phyloP scores from a whole-genome alignment of 257 asterid species.

The Capsicum pubescens region DNA sequence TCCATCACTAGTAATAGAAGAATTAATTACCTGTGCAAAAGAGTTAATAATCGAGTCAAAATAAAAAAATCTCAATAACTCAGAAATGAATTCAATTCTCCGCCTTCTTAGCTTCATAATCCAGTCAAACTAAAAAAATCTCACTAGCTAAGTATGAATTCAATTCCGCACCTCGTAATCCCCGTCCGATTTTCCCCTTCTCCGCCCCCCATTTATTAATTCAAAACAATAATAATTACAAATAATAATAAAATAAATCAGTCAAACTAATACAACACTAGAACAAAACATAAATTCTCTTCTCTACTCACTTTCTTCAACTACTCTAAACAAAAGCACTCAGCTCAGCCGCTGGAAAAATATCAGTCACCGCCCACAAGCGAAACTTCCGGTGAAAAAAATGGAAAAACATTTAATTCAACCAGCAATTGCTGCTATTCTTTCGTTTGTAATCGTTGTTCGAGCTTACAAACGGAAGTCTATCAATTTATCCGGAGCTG shows the following conservation, averaged over 20 bases:
- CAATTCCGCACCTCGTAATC: too few species aligned
- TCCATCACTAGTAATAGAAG: too few species aligned
- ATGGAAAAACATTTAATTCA: constrained; percentile 56
- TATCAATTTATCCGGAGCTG: constrained; percentile 81
- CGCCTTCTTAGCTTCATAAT: too few species aligned
- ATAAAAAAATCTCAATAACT: too few species aligned
- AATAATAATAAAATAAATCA: neutral
- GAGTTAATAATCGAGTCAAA: too few species aligned
- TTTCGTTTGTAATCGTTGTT: constrained; percentile 60
- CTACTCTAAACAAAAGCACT: neutral
- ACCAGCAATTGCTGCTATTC: constrained; percentile 52
- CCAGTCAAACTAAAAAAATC: too few species aligned
- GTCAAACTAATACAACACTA: neutral
- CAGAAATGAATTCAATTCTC: too few species aligned
- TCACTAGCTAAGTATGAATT: too few species aligned
- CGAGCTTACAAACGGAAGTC: constrained; percentile 76
- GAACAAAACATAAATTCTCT: neutral
- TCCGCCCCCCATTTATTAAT: too few species aligned
- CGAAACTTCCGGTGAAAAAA: constrained; percentile 25
- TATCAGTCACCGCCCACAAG: neutral
- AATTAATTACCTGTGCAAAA: too few species aligned
- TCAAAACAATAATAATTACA: too few species aligned
- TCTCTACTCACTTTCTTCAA: neutral
- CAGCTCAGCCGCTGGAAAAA: neutral
- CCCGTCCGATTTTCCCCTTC: too few species aligned